phyloP scores from a whole-genome alignment of 1,284 basidiomycete genomes.

The Pholiota adiposa region DNA sequence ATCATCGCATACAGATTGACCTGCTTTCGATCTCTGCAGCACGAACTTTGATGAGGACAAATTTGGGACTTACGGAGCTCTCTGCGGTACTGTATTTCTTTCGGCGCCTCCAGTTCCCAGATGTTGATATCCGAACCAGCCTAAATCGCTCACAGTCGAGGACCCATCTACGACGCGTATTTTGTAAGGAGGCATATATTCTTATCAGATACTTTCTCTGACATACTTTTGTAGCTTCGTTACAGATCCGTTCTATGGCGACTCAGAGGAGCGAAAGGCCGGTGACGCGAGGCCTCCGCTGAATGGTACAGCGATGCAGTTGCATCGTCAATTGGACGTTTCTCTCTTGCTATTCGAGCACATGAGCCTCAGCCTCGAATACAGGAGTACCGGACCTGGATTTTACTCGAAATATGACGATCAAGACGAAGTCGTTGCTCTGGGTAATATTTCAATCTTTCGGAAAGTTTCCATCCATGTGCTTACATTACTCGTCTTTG shows the following conservation, averaged over 20 bases:
- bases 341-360: background rate
- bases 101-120: background rate
- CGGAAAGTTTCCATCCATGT: background rate
- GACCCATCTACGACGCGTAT: background rate
- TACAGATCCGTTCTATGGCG: background rate
- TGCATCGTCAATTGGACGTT: conserved; percentile 3
- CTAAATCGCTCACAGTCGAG: background rate
- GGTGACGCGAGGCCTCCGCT: background rate
- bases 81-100: background rate
- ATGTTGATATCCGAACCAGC: background rate
- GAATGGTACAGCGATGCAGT: conserved; percentile 2
- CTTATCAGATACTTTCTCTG: background rate
- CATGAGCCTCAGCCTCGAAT: conserved; percentile 2
- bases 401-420: conserved; percentile 4
- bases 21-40: background rate
- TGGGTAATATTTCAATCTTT: background rate
- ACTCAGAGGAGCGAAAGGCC: background rate
- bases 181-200: background rate
- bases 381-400: background rate
- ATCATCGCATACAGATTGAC: background rate
- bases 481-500: background rate
- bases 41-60: background rate
- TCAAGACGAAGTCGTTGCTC: background rate
- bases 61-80: background rate
- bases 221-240: background rate